Evolutionary conservation across 2,329 filamentous ascomycete species (phyloP), one percentile per base, ranked within the genome.

Genomic region (Nectriaceae sp.): DNA sequence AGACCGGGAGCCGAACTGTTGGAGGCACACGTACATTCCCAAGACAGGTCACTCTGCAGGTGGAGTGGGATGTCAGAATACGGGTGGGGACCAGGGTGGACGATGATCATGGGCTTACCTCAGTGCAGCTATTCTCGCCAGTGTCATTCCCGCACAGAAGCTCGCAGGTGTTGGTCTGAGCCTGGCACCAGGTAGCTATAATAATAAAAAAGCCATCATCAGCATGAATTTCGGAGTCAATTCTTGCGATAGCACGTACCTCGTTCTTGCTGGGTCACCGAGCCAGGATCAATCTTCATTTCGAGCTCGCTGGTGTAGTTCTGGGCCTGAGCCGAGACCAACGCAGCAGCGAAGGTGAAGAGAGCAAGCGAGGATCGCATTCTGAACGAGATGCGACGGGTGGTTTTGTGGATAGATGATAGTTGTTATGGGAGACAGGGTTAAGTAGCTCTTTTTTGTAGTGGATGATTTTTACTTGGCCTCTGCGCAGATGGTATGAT

Each of bases 161-260:
- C 40, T 53, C 52, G 69, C 80, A 83, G 33, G 73, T 76, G 64
- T 79, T 75, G 50, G 64, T 66, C 70, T 83, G 70, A 36, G 71
- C 77, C 44, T 60, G 63, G 65, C 80, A 83, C 79, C 79, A 83
- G 16, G 59, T 47, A 40, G 74, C 79, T 80, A 52, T 50, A n/a
- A n/a, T n/a, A n/a, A n/a, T n/a, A n/a, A 43, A 35, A 37, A n/a
- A 39, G 35, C 21, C 31, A 20, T 29, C 19, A 44, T 63, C 35
- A 63, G 55, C 26, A n/a, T n/a, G n/a, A n/a, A n/a, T n/a, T n/a
- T 40, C n/a, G 21, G 11, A 19, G 13, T 36, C n/a, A n/a, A 20
- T 39, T 39, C 16, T 19, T 21, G 5, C 16, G 37, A 6, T 10
- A 29, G 20, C 4, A 64, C 73, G 56, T 70, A 80, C 78, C 66